Evolutionary conservation across 1,139 yeast genomes (phyloP).

Genomic region (Yamadazyma diospyri): DNA sequence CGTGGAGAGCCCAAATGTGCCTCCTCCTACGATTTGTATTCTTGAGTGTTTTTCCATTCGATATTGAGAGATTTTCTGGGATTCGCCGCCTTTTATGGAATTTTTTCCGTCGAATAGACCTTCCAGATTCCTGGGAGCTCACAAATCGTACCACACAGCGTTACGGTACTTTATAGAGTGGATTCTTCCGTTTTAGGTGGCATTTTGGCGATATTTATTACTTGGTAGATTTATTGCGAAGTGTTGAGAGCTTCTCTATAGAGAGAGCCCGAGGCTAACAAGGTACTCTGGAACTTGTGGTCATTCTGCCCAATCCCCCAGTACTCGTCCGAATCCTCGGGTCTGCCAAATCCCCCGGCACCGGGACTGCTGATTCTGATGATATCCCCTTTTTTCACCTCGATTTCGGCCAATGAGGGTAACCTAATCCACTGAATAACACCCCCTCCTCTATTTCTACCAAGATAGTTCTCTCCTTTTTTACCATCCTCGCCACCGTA

Average conservation of each 20-base stretch:
- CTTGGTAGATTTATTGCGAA: conserved; percentile 19
- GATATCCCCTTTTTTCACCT: conserved; percentile 36
- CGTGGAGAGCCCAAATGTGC: conserved; percentile 46
- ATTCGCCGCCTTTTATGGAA: conserved; percentile 1
- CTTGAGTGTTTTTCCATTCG: conserved; percentile 10
- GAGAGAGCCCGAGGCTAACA: conserved; percentile 23
- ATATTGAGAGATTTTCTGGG: neutral
- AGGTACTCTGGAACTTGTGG: conserved; percentile 1
- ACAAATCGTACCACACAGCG: neutral
- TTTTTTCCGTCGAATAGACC: conserved; percentile 4
- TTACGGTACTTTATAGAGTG: too few species aligned
- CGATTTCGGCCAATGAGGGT: conserved; percentile 20
- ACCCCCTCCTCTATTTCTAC: conserved; percentile 24
- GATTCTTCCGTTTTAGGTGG: too few species aligned
- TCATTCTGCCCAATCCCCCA: conserved; percentile 13
- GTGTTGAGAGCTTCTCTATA: conserved; percentile 24
- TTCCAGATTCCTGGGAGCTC: conserved; percentile 1
- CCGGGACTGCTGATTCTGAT: conserved; percentile 49
- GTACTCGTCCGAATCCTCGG: conserved; percentile 16
- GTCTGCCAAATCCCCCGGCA: conserved; percentile 50
- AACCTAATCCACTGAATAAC: conserved; percentile 21
- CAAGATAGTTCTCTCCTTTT: conserved; percentile 60
- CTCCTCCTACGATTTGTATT: conserved; percentile 41
- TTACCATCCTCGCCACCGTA: conserved; percentile 43
- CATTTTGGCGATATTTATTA: too few species aligned